phyloP scores from a whole-genome alignment of 2,329 filamentous ascomycete species.

The Pezizomycotina sp. region DNA sequence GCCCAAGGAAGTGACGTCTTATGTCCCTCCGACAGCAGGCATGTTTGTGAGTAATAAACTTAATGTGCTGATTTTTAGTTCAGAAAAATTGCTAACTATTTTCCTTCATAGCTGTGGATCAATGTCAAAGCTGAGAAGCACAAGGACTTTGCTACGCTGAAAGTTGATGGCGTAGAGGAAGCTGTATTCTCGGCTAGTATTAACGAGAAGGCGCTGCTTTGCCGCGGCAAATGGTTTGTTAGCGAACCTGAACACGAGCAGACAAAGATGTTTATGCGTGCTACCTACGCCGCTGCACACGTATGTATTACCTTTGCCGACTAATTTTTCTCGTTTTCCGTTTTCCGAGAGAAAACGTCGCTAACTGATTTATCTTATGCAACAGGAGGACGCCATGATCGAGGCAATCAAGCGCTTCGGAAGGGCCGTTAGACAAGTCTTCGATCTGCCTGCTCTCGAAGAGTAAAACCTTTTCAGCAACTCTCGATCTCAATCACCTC shows the following conservation, averaged over 20 bases:
- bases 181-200: conserved; percentile 68
- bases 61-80: not conserved
- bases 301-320: conserved; percentile 24
- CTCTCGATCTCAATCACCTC: no score
- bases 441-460: conserved; percentile 31
- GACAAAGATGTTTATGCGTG: conserved; percentile 65
- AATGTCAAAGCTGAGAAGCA: conserved; percentile 50
- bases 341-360: not conserved
- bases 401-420: conserved; percentile 62
- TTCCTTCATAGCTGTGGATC: conserved; percentile 47
- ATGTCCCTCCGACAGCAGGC: conserved; percentile 64
- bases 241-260: conserved; percentile 47
- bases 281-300: conserved; percentile 70
- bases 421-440: conserved; percentile 48
- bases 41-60: conserved; percentile 63
- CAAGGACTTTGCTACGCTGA: conserved; percentile 39
- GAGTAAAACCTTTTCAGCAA: no score
- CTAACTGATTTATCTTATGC: conserved; percentile 3
- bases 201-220: conserved; percentile 60
- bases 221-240: conserved; percentile 79
- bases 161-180: conserved; percentile 57
- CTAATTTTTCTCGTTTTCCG: conserved; percentile 23
- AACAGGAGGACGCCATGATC: conserved; percentile 45
- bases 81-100: conserved; percentile 8
- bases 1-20: conserved; percentile 57